phyloP scores from a whole-genome alignment of 805 yeast species.

The Zygotorulaspora chibaensis region DNA sequence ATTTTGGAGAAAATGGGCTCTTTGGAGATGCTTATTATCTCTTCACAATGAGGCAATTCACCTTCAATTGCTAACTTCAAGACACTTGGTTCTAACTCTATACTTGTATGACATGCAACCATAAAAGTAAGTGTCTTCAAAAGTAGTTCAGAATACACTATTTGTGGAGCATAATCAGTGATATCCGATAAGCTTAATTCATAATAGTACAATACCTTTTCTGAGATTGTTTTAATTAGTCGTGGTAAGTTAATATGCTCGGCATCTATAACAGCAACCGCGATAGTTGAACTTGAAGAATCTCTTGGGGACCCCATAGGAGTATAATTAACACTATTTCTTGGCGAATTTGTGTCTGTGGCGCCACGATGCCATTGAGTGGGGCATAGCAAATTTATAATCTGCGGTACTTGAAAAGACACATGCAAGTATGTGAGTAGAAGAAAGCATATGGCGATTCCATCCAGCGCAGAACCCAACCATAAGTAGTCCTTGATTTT shows the following conservation, averaged over 20 bases:
- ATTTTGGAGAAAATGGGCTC: conserved; percentile 29
- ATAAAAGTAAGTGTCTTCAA: conserved; percentile 60
- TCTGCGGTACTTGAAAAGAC: conserved; percentile 31
- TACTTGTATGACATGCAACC: conserved; percentile 47
- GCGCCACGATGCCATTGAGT: conserved; percentile 18
- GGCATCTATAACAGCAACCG: conserved; percentile 19
- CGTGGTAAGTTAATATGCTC: conserved; percentile 33
- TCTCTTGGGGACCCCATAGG: conserved; percentile 46
- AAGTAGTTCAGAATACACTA: conserved; percentile 69
- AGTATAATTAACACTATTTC: conserved; percentile 28
- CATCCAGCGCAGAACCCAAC: conserved; percentile 86
- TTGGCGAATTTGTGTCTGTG: conserved; percentile 13
- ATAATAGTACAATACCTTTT: conserved; percentile 42
- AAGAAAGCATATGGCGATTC: conserved; percentile 62
- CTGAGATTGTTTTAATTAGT: conserved; percentile 38
- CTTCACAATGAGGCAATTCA: conserved; percentile 13
- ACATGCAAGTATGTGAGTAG: conserved; percentile 51
- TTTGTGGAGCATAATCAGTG: conserved; percentile 77
- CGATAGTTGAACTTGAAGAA: conserved; percentile 36
- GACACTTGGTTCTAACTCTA: conserved; percentile 42
- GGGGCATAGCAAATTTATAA: conserved; percentile 35
- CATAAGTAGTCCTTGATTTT: conserved; percentile 72
- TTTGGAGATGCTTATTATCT: not conserved
- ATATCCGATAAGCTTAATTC: conserved; percentile 49
- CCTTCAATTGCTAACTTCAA: conserved; percentile 45